These are phyloP conservation scores for Leptosphaerulina australis DNA, from an alignment of 2,329 filamentous ascomycete genomes.

Conservation along the genomic window DNA sequence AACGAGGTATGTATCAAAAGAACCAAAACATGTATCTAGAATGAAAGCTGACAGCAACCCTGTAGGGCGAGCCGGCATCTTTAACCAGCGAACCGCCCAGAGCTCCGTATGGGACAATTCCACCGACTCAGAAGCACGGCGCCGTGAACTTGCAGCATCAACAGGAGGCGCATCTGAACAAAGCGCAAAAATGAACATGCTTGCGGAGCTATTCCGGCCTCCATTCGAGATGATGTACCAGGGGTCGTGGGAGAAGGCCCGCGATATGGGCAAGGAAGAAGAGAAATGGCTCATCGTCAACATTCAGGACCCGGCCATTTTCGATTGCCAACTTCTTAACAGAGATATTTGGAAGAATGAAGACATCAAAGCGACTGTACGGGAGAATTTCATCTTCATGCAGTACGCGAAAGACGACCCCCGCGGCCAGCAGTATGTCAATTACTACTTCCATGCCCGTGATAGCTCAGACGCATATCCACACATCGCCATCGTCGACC, in stretches of 20 bases:
- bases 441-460: conserved; percentile 83
- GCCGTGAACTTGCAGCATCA: conserved; percentile 62
- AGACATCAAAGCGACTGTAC: conserved; percentile 76
- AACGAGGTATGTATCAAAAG: conserved; percentile 31
- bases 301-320: conserved; percentile 89
- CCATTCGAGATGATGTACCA: conserved; percentile 88
- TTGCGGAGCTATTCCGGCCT: conserved; percentile 90
- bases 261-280: conserved; percentile 81
- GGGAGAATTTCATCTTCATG: conserved; percentile 93
- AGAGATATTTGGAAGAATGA: conserved; percentile 94
- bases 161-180: conserved; percentile 70
- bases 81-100: conserved; percentile 66
- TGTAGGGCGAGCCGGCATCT: conserved; percentile 63
- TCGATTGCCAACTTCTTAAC: conserved; percentile 93
- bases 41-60: conserved; percentile 37
- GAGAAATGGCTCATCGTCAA: conserved; percentile 97
- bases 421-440: conserved; percentile 78
- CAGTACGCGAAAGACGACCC: conserved; percentile 90
- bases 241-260: conserved; percentile 80
- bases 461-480: conserved; percentile 91
- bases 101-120: conserved; percentile 65
- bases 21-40: conserved; percentile 19
- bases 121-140: conserved; percentile 54
- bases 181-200: conserved; percentile 73
- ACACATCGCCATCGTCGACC: conserved; percentile 94